Evolutionary conservation across 2,329 filamentous ascomycete species (phyloP).

Genomic region (Thielaviopsis euricoi): DNA sequence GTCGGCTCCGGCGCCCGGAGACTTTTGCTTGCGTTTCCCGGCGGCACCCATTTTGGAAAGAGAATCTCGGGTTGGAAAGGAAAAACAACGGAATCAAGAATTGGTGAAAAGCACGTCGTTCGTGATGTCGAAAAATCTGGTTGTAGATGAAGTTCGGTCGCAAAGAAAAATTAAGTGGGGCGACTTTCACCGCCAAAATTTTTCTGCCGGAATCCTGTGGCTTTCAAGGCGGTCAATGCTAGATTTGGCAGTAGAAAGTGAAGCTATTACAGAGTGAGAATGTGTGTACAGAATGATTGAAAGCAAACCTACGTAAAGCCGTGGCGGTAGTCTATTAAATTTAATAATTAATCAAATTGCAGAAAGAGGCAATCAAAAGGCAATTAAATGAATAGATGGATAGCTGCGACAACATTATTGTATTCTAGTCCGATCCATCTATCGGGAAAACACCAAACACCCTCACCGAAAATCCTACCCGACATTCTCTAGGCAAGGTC

Average conservation of each 20-base stretch:
- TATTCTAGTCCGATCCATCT: neutral
- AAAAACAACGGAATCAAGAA: too few relatives aligned
- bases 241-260: too few relatives aligned
- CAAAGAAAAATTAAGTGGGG: constrained; percentile 11
- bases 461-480: neutral
- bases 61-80: neutral
- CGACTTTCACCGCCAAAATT: constrained; percentile 16
- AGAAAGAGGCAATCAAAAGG: too few relatives aligned
- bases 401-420: too few relatives aligned
- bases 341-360: too few relatives aligned
- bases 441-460: neutral
- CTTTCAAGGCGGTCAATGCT: constrained; percentile 1
- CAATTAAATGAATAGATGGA: too few relatives aligned
- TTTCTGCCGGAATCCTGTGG: constrained; percentile 13
- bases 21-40: constrained; percentile 8
- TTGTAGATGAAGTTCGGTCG: neutral
- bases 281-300: too few relatives aligned
- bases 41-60: constrained; percentile 5
- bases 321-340: too few relatives aligned
- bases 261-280: too few relatives aligned
- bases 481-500: neutral
- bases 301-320: too few relatives aligned
- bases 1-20: constrained; percentile 1
- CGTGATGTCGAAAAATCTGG: neutral
- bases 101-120: neutral